Percentiles rank a stretch among this genome's conserved stretches.
Evolutionary conservation across 192 early-diverging fungal species (phyloP).

Genomic region (Entrophospora sp.): DNA sequence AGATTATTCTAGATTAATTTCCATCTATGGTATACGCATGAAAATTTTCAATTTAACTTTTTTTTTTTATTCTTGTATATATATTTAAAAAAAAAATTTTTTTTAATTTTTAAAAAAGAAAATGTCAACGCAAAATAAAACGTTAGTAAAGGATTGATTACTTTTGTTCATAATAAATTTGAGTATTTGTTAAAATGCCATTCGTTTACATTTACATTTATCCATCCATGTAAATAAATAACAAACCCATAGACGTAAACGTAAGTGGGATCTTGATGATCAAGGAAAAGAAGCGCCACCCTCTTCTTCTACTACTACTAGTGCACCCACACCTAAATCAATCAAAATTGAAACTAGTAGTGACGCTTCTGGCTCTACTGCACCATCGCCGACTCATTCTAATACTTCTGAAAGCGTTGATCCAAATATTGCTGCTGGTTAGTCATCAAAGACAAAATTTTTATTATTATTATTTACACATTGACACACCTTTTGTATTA

Average conservation of each 20-base stretch:
- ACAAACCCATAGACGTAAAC: conserved; percentile 29
- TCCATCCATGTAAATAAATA: too few relatives aligned
- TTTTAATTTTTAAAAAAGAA: too few relatives aligned
- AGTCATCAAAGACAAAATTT: background rate
- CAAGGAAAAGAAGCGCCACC: conserved; percentile 25
- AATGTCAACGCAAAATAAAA: too few relatives aligned
- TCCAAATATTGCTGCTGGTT: conserved; percentile 15
- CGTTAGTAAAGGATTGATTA: too few relatives aligned
- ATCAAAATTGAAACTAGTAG: background rate
- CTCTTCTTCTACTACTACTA: background rate
- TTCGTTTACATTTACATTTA: too few relatives aligned
- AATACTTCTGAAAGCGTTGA: background rate
- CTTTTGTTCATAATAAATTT: too few relatives aligned
- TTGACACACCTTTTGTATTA: background rate
- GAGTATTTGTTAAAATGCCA: too few relatives aligned
- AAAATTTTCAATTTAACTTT: too few relatives aligned
- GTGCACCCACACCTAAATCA: conserved; percentile 9
- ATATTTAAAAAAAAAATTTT: too few relatives aligned
- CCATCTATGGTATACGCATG: too few relatives aligned
- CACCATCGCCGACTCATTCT: background rate
- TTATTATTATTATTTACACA: background rate
- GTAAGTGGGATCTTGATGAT: conserved; percentile 39
- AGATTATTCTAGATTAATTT: too few relatives aligned
- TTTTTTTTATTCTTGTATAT: too few relatives aligned
- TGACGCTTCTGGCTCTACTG: background rate